Evolutionary conservation across 2,329 filamentous ascomycete genomes (phyloP), one percentile per base, ranked within the genome.

Genomic region (Graphium sp.): DNA sequence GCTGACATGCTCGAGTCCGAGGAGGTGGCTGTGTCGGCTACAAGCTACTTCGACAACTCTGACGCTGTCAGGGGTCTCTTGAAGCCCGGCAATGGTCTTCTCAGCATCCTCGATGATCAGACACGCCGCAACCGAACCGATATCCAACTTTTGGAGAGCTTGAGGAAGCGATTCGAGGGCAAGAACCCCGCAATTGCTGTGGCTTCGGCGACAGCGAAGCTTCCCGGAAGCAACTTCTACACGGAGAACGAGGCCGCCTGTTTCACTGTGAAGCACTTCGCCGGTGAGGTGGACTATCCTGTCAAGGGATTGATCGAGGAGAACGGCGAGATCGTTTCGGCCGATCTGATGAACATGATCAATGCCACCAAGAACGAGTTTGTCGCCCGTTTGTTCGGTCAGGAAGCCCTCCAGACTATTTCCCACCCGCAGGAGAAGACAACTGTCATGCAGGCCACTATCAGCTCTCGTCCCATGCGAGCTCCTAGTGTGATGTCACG

Each of bases 11-110:
- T 98, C 14, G 89, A 98, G 46, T 84, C 77, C 2, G 89, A 98
- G 49, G 89, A 98, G 47, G 82, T 98, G 20, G 73, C 65, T 18
- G 82, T 98, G 3, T 69, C 85, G 3, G 76, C 85, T 1, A 94
- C 87, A 1, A 93, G 83, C 55, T 98, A 95, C 52, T 98, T 94
- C 41, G 89, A 98, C 52, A 98, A 95, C 50, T 84, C 81, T 0
- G 89, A 95, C 48, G 84, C 87, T 7, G 84, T 94, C 35, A 83
- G 80, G 43, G 87, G 84, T 9, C 63, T 98, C 18, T 60, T 98
- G 31, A 98, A 95, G 56, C 66, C 82, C 32, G 83, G 85, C 16
- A 95, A 95, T 43, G 89, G 89, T 24, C 60, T 98, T 22, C 62
- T 98, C 13, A 85, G 83, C 51, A 98, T 98, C 37, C 60, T 98